Conservation (phyloP, 1,284 basidiomycete genomes). For the Pholiota adiposa region DNA sequence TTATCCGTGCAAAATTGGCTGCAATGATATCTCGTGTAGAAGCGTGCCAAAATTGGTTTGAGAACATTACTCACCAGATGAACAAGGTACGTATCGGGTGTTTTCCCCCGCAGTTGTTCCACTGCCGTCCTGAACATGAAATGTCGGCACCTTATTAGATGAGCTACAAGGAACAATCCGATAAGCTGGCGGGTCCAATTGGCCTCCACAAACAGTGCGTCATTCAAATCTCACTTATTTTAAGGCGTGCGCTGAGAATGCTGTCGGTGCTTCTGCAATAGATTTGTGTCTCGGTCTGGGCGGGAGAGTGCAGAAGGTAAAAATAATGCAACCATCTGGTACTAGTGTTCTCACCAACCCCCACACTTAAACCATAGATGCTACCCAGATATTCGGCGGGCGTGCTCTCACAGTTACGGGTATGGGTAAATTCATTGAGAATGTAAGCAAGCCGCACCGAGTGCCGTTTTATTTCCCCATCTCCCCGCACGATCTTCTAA, state of each 20-base stretch:
- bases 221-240: conserved; percentile 18
- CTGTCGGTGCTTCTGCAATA: conserved; percentile 30
- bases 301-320: conserved; percentile 72
- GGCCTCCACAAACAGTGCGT: conserved; percentile 72
- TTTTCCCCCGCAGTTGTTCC: conserved; percentile 1
- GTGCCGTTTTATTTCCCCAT: not conserved
- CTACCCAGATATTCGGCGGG: conserved; percentile 67
- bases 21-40: conserved; percentile 91
- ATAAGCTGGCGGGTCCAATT: conserved; percentile 75
- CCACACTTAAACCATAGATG: conserved; percentile 39
- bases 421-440: conserved; percentile 71
- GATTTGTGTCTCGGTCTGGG: conserved; percentile 68
- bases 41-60: conserved; percentile 88
- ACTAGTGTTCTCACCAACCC: not conserved
- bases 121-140: not conserved
- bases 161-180: conserved; percentile 81
- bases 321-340: conserved; percentile 1
- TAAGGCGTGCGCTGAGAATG: not conserved
- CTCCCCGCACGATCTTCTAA: not conserved
- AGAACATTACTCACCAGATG: conserved; percentile 91
- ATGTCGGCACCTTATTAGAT: conserved; percentile 47
- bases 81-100: conserved; percentile 68
- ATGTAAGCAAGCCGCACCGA: conserved; percentile 40
- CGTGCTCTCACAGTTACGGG: conserved; percentile 62
- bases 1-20: conserved; percentile 88